Base-by-base conservation (phyloP, 2,329 filamentous ascomycete genomes). In the Arthrobotrys musiformis region DNA sequence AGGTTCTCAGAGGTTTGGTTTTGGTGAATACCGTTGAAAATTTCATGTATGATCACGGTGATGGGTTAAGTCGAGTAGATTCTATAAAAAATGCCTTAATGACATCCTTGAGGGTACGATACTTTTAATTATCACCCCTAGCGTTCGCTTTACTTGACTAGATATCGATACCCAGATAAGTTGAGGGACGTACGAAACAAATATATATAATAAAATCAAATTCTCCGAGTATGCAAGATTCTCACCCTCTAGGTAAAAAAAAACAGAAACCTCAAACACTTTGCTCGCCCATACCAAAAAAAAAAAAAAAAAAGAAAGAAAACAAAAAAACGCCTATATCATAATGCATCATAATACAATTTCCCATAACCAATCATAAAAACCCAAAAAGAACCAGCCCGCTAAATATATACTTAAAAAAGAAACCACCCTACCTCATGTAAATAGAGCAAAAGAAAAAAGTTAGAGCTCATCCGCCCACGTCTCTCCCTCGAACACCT, bases 231-330 rank as follows among this genome's bases (percentile, higher is more conserved):
- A 46, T 30, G 30, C 46, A 28, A 28, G 35, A 44, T 50, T 58
- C 63, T 67, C 37, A 63, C 58, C 37, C 4, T 46, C 58, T 63
- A 63, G 58, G 44, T 28, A 44, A 54, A 17, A 40, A 58, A 37
- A 40, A 15, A 3, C 5, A 24, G 15, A 15, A 48, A 42, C 40
- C 40, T 42, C n/a, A 17, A 42, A 42, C n/a, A 19, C n/a, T 42
- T 42, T 42, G 40, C 40, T 19, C n/a, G 19, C 7, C 44, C 30
- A 22, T 19, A 19, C 1, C 19, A n/a, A n/a, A 63, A 50, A 48
- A 26, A 2, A 35, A 67, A 67, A 54, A 3, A 33, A 58, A 28
- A 17, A 42, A 17, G 50, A 28, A 37, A 22, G 28, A 30, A 26
- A 5, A 33, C 15, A 42, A 8, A 54, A 37, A 28, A 50, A 50